Evolutionary conservation across 352 stramenopile genomes (phyloP), one percentile per base, ranked within the genome.

Genomic region (Pythium dissotocum): DNA sequence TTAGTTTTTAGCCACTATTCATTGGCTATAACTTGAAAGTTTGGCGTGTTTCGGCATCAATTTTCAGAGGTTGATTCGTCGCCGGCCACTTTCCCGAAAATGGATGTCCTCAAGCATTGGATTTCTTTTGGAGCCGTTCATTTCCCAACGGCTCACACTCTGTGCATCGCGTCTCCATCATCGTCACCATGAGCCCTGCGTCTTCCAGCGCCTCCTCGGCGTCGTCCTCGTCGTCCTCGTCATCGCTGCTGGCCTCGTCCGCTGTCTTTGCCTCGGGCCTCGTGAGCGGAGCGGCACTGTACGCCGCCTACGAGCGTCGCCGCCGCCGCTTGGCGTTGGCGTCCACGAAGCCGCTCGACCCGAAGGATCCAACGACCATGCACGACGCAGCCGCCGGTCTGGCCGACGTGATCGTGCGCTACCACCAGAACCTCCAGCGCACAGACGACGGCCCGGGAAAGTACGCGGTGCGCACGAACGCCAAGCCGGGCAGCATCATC

Each of bases 331-430:
- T 40, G 6, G 75, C 75, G 18, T 58, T 87, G 40, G 57, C 73
- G 35, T 83, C 77, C 46, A 82, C 77, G 7, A 68, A 59, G 40
- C 77, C 71, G 30, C 65, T 83, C 12, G 58, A 87, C 61, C 72
- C 67, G 12, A 77, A 73, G 49, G 79, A 87, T 60, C 65, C 75
- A 2, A 70, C 65, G n/a, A 79, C 72, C 35, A 80, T 87, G 52
- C 76, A 69, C 52, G 69, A 80, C 61, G 71, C 77, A 12, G 73
- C 73, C 7, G 77, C 79, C 14, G 77, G 68, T 1, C 66, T 89
- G 16, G 81, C 81, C 16, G 79, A 89, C 36, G 68, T 90, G 52
- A 76, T 93, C 58, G 73, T 86, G 52, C 71, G 77, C 54, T 93
- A 93, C 73, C 79, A 83, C 56, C 69, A 82, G 49, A 79, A 83